Base-by-base conservation (phyloP, 352 stramenopile species). In the Phytopythium litorale region DNA sequence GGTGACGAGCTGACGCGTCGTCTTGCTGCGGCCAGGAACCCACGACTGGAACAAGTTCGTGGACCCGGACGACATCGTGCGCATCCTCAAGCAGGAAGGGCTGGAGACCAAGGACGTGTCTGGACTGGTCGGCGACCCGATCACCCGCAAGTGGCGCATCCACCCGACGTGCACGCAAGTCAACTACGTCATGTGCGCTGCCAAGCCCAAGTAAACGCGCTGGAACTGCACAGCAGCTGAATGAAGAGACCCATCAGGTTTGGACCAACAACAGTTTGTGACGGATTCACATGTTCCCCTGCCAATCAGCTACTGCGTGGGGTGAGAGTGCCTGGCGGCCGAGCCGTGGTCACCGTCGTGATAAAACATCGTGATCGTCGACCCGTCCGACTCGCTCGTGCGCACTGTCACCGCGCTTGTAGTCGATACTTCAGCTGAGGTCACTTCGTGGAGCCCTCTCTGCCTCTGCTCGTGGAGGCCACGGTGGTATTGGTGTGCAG, bases 1-100 rank as follows among this genome's bases (percentile, higher is more conserved):
- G 23, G 13, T 35, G 45, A 35, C 25, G 23, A 53, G 23, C 46
- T 32, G 7, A 18, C 7, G 25, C 32, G 50, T 28, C 4, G 18
- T 13, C n/a, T 6, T 40, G 18, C 52, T 33, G 18, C 25, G 15
- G 32, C 43, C 33, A 83, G 79, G 84, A 60, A 95, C 87, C 32
- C 87, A 95, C 56, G 82, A 95, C 59, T 95, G 84, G 84, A 78
- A 79, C 71, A 95, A 94, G 69, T 95, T 91, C 63, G 75, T 95
- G 25, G 67, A 88, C 58, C 84, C 84, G 12, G 71, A 78, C 25
- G 87, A 95, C 45, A 73, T 94, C 25, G 70, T 76, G 38, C 46
- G 57, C 2, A 76, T 78, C n/a, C 60, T 95, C 45, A 77, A 73
- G 59, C 71, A 88, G 72, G 77, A 88, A 11, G 76, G 72, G 40